Evolutionary conservation across 768 basidiomycete species (phyloP).

Genomic region (Tylopilus sp.): DNA sequence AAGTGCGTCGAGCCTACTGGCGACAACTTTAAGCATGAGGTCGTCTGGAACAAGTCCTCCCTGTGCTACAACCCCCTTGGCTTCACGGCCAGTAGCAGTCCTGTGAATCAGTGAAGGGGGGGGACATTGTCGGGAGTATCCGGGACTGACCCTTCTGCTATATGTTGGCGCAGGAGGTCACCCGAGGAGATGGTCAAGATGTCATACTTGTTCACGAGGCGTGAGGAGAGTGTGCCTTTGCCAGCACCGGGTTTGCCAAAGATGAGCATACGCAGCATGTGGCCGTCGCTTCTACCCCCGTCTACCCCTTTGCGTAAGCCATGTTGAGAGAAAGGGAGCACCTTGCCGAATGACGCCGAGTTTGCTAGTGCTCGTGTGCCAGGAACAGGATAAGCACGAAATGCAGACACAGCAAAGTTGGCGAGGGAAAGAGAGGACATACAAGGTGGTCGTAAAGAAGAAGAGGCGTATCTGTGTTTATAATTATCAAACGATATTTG

Average conservation of each 20-base stretch:
- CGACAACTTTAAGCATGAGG: conserved; percentile 73
- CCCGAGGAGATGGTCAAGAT: conserved; percentile 77
- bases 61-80: conserved; percentile 73
- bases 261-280: conserved; percentile 47
- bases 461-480: conserved; percentile 7
- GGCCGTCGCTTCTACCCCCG: conserved; percentile 18
- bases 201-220: conserved; percentile 78
- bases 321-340: conserved; percentile 52
- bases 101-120: conserved; percentile 30
- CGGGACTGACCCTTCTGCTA: conserved; percentile 46
- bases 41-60: conserved; percentile 80
- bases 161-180: conserved; percentile 82
- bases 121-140: background rate
- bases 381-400: conserved; percentile 9
- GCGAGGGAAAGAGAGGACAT: conserved; percentile 21
- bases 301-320: conserved; percentile 33
- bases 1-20: conserved; percentile 63
- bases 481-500: conserved; percentile 20
- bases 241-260: conserved; percentile 68
- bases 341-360: conserved; percentile 34
- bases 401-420: conserved; percentile 11
- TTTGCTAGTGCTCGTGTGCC: conserved; percentile 27
- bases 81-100: conserved; percentile 68
- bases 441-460: background rate
- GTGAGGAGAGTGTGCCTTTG: conserved; percentile 78